phyloP scores from a whole-genome alignment of 805 yeast genomes.

The Candida coleopterorum region DNA sequence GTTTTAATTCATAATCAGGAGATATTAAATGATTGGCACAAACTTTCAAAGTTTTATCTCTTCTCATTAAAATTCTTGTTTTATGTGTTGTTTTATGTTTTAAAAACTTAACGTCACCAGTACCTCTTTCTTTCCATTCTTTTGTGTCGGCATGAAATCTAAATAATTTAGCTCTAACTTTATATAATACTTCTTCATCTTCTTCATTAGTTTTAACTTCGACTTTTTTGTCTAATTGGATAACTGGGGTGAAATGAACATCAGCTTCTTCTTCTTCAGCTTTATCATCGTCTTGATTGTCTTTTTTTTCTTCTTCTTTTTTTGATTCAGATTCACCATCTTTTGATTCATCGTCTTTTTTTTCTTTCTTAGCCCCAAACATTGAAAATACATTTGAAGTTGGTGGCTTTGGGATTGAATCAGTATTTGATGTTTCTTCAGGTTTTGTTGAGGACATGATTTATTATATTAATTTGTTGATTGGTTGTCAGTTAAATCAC shows the following conservation, averaged over 20 bases:
- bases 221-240: slow-evolving; percentile 89
- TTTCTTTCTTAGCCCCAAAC: slow-evolving; percentile 89
- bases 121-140: slow-evolving; percentile 99
- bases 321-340: slow-evolving; percentile 24
- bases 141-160: slow-evolving; percentile 77
- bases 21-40: slow-evolving; percentile 94
- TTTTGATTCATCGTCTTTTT: slow-evolving; percentile 42
- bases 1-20: slow-evolving; percentile 76
- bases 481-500: too few relatives aligned
- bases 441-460: slow-evolving; percentile 15
- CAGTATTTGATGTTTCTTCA: slow-evolving; percentile 16
- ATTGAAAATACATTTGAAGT: slow-evolving; percentile 83
- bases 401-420: slow-evolving; percentile 54
- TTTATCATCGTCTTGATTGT: slow-evolving; percentile 46
- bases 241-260: slow-evolving; percentile 95
- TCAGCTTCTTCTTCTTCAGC: slow-evolving; percentile 65
- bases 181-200: slow-evolving; percentile 33
- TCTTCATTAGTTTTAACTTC: slow-evolving; percentile 79
- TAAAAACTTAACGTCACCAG: slow-evolving; percentile 95
- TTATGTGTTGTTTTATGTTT: slow-evolving; percentile 79
- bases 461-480: background rate
- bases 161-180: slow-evolving; percentile 93
- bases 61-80: slow-evolving; percentile 94
- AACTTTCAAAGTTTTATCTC: slow-evolving; percentile 96
- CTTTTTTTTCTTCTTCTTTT: slow-evolving; percentile 30